Base-by-base conservation (phyloP, 139 green algal species). In the Tetraselmis chui region DNA sequence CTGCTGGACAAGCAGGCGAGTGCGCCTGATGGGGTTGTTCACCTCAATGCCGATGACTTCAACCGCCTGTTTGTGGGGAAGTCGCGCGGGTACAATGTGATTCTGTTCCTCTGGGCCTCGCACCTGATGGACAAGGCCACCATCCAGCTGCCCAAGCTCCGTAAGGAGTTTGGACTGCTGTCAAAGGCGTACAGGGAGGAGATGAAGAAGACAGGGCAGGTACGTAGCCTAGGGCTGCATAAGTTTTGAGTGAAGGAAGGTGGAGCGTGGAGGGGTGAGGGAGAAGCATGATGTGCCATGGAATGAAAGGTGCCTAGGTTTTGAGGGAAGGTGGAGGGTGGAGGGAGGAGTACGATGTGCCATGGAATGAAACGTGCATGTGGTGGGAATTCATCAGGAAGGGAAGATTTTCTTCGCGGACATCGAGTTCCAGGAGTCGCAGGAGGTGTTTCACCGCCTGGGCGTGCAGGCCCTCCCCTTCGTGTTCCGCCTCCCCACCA, bases 401-500 rank as follows among this genome's bases (percentile, higher is more conserved):
- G 82, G 81, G 76, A 85, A 81, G 29, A 59, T 86, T 23, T 93
- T 95, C 78, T 94, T 95, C 76, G 88, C 85, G 1, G 87, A 92
- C 77, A 80, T 94, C 23, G 83, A 89, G 76, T 91, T 92, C 45
- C 80, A 87, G 28, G 32, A 77, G 45, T 67, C 45, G 45, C 45
- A 67, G 45, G 31, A 74, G 24, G 74, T 90, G 0, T 93, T 89
- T 79, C 75, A 82, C 30, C 84, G 90, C 31, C 81, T 96, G 77
- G 86, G 86, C 31, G 84, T 92, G 0, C 85, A 89, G 28, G 74
- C 84, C 0, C 87, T 96, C 59, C 92, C 92, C 1, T 91, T 83
- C 67, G 26, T 94, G 26, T 86, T 90, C 22, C 85, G 83, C 28
- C 82, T 95, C 30, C 31, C 83, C 0, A 83, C 88, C 1, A 30